These are phyloP conservation scores for Lipomyces sp. DNA, from an alignment of 805 yeast genomes.

Conservation along the genomic window DNA sequence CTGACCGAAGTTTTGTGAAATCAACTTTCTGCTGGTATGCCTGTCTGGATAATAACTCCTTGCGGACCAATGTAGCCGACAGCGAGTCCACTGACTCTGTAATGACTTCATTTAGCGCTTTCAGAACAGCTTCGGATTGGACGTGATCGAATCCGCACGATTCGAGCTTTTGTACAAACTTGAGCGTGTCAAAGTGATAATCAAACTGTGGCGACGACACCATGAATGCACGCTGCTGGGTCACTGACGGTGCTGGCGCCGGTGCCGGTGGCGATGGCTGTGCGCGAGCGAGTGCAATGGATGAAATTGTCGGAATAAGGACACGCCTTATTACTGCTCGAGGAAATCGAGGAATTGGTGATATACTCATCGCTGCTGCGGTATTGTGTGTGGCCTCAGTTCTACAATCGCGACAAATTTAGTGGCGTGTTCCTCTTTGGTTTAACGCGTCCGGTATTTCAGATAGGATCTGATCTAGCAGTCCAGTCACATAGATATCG, in stretches of 20 bases:
- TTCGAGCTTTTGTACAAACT: conserved; percentile 68
- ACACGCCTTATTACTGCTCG: not conserved
- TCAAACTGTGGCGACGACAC: conserved; percentile 3
- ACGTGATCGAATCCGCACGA: conserved; percentile 70
- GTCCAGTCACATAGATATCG: no score
- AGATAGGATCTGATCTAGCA: no score
- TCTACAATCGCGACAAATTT: not conserved
- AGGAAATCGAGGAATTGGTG: not conserved
- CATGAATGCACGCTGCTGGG: not conserved
- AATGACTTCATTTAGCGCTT: conserved; percentile 71
- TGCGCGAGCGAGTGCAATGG: not conserved
- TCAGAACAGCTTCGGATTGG: conserved; percentile 82
- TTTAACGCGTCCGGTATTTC: no score
- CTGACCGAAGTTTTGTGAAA: conserved; percentile 92
- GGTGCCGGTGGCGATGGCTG: not conserved
- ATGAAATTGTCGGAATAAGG: not conserved
- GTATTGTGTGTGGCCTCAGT: not conserved
- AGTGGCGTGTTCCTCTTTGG: not conserved
- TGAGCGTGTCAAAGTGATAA: conserved; percentile 72
- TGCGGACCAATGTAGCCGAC: conserved; percentile 77
- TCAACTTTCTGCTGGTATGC: conserved; percentile 97
- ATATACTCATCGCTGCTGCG: not conserved
- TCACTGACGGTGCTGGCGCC: not conserved
- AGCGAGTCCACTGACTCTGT: conserved; percentile 79
- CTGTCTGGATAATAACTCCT: conserved; percentile 78